Percentiles rank a stretch among this genome's conserved stretches.
Evolutionary conservation across 192 early-diverging fungal species (phyloP).

Genomic region (Dissophora ornata): DNA sequence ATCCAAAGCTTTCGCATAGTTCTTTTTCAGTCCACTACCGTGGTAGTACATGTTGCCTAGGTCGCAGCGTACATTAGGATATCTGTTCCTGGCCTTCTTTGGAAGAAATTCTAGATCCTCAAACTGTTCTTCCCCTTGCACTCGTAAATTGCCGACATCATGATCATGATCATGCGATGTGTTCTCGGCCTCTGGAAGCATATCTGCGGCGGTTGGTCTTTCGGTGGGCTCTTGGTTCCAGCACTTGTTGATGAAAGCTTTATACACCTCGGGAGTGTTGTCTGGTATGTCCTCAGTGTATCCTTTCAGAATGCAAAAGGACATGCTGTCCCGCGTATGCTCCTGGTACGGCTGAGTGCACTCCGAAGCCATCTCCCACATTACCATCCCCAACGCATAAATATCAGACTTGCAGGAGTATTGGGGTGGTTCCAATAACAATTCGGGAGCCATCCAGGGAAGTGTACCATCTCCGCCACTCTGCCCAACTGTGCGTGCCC

Average conservation of each 20-base stretch:
- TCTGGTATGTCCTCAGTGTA: slow-evolving; percentile 1
- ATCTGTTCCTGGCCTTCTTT: not conserved
- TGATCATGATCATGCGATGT: slow-evolving; percentile 3
- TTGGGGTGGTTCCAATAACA: not conserved
- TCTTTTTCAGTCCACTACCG: not conserved
- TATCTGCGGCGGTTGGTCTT: slow-evolving; percentile 8
- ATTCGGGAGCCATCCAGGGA: slow-evolving; percentile 20
- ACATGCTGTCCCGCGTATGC: not conserved
- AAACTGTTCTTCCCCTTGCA: not conserved
- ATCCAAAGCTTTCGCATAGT: slow-evolving; percentile 1
- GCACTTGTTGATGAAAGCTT: not conserved
- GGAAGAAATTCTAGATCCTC: not conserved
- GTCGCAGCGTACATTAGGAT: not conserved
- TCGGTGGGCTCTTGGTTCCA: not conserved
- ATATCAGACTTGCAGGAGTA: slow-evolving; percentile 28
- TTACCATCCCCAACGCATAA: slow-evolving; percentile 32
- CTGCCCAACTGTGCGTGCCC: not conserved
- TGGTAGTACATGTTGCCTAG: not conserved
- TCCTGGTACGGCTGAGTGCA: slow-evolving; percentile 7
- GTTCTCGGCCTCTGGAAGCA: not conserved
- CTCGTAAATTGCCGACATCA: not conserved
- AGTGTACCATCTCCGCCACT: slow-evolving; percentile 2
- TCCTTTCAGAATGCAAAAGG: not conserved
- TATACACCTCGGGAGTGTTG: not conserved
- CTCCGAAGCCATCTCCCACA: slow-evolving; percentile 34